phyloP scores from a whole-genome alignment of 305 asterid species.

The Vinca major region DNA sequence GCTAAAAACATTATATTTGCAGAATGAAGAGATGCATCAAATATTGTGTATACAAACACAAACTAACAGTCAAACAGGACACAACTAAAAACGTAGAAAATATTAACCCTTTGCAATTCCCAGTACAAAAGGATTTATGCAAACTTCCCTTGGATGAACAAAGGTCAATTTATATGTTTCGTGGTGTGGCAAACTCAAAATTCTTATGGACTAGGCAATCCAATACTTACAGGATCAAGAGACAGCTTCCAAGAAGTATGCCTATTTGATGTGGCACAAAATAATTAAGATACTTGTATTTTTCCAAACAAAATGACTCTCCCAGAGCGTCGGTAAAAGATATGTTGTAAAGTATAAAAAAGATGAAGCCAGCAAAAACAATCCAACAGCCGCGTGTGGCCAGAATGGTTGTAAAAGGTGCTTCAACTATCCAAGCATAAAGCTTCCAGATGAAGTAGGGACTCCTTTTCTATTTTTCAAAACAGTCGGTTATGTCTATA shows the following conservation, averaged over 20 bases:
- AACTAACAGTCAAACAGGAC: too few relatives aligned
- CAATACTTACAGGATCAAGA: constrained; percentile 40
- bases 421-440: constrained; percentile 20
- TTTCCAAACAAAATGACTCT: constrained; percentile 30
- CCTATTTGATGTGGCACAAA: constrained; percentile 19
- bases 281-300: constrained; percentile 19
- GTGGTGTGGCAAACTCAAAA: constrained; percentile 27
- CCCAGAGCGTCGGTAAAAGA: constrained; percentile 23
- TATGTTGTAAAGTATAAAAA: constrained; percentile 17
- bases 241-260: constrained; percentile 24
- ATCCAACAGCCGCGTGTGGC: constrained; percentile 20
- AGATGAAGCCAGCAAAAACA: constrained; percentile 27
- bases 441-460: constrained; percentile 20
- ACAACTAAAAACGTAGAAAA: too few relatives aligned
- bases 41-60: too few relatives aligned
- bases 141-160: too few relatives aligned
- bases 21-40: too few relatives aligned
- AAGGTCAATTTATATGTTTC: constrained; percentile 3
- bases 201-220: constrained; percentile 22
- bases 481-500: constrained; percentile 20
- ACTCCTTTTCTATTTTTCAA: constrained; percentile 14
- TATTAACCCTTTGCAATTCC: too few relatives aligned
- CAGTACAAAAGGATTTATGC: too few relatives aligned
- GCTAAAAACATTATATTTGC: too few relatives aligned
- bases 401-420: constrained; percentile 20